A percentile compares a stretch with the other conserved stretches of the same genome.
Evolutionary conservation across 208 protist species (phyloP).

Genomic region (Leishmania tarentolae): DNA sequence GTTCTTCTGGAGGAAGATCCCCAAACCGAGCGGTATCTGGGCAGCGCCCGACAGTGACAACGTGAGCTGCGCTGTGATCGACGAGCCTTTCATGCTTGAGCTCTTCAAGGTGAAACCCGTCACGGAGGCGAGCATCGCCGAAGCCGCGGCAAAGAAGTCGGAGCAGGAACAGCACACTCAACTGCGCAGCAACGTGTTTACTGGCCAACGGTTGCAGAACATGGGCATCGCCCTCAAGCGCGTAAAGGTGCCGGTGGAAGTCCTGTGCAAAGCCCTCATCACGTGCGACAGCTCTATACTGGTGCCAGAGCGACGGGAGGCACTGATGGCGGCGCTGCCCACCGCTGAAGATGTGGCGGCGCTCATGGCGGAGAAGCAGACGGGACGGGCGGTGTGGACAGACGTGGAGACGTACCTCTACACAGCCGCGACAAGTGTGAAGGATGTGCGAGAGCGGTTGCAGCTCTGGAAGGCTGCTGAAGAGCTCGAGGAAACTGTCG

Average conservation of each 20-base stretch:
- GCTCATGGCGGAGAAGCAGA: slow-evolving; percentile 47
- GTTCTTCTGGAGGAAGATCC: slow-evolving; percentile 83
- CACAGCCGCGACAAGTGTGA: slow-evolving; percentile 50
- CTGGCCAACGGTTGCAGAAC: slow-evolving; percentile 71
- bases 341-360: slow-evolving; percentile 51
- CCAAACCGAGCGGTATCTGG: slow-evolving; percentile 68
- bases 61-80: slow-evolving; percentile 34
- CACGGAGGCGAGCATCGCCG: slow-evolving; percentile 7
- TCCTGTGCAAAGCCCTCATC: slow-evolving; percentile 56
- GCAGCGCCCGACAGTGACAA: slow-evolving; percentile 31
- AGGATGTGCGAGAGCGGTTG: slow-evolving; percentile 69
- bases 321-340: slow-evolving; percentile 50
- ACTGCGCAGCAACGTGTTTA: slow-evolving; percentile 55
- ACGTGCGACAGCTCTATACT: slow-evolving; percentile 51
- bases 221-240: slow-evolving; percentile 75
- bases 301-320: slow-evolving; percentile 44
- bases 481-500: slow-evolving; percentile 53
- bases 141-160: slow-evolving; percentile 14
- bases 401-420: slow-evolving; percentile 71
- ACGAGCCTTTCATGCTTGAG: slow-evolving; percentile 62
- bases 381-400: slow-evolving; percentile 47
- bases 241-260: slow-evolving; percentile 51
- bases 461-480: slow-evolving; percentile 62
- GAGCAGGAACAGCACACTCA: slow-evolving; percentile 31
- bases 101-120: slow-evolving; percentile 59